phyloP scores from a whole-genome alignment of 768 basidiomycete genomes.

The Pulveroboletus frians region DNA sequence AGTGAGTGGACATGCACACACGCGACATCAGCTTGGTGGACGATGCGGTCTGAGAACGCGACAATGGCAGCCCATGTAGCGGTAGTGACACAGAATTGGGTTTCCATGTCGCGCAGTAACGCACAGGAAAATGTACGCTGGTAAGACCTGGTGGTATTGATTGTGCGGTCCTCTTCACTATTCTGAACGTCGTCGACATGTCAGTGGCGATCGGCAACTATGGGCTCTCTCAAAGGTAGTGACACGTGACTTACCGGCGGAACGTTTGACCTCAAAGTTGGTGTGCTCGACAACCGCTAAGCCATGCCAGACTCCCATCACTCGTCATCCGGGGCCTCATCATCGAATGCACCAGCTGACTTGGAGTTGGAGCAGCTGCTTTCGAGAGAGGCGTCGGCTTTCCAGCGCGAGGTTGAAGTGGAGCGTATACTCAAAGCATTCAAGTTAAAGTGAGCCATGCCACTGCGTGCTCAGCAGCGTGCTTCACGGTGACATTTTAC shows the following conservation, averaged over 20 bases:
- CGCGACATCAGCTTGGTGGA: not conserved
- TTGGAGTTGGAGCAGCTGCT: conserved; percentile 76
- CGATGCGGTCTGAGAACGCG: not conserved
- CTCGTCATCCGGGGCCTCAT: conserved; percentile 4
- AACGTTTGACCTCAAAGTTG: not conserved
- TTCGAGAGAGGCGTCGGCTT: conserved; percentile 74
- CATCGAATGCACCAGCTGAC: conserved; percentile 26
- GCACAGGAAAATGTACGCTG: not conserved
- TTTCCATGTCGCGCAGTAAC: not conserved
- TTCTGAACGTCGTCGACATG: conserved; percentile 4
- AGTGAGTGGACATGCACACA: conserved; percentile 14
- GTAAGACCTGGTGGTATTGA: not conserved
- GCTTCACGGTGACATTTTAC: not conserved
- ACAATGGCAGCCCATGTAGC: not conserved
- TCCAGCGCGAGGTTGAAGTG: conserved; percentile 83
- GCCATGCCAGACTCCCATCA: conserved; percentile 15
- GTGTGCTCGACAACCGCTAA: not conserved
- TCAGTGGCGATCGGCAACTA: not conserved
- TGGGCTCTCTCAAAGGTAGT: not conserved
- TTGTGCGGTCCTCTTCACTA: not conserved
- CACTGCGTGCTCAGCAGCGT: not conserved
- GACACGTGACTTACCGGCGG: conserved; percentile 18
- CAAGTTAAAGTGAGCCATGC: conserved; percentile 78
- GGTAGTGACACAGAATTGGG: not conserved
- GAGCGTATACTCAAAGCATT: conserved; percentile 92